Evolutionary conservation across 225 moss, liverwort and hornwort species (phyloP), one percentile per base, ranked within the genome.

Genomic region (Sphagnum contortum): DNA sequence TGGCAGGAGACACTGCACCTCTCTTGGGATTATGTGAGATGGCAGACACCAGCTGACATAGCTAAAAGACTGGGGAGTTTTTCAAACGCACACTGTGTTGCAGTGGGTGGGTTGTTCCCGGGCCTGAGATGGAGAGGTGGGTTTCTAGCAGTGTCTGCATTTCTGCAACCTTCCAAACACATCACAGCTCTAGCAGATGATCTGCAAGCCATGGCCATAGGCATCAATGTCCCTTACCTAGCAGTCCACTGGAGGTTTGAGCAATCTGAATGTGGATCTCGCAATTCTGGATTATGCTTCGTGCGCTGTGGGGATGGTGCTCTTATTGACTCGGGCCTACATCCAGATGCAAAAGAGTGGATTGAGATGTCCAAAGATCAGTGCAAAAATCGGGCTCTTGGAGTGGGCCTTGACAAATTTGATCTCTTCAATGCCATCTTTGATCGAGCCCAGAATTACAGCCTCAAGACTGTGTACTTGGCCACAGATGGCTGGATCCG

Each of bases 231-330:
- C 52, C 66, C 57, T 5, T 91, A 71, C 55, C 49, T 94, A 61
- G 76, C 70, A 94, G 94, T 94, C 0, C 94, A 94, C 59, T 94
- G 94, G 94, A 80, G 94, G 68, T 94, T 89, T 57, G 94, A 94
- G 73, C 91, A 94, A 68, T 82, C 91, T 0, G 80, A 79, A 53
- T 94, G 94, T 64, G 65, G 71, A 58, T 79, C 80, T 0, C 86
- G 68, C 4, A 70, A 70, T 2, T 59, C 86, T 3, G 94, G 94
- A 6, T 84, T 89, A 55, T 94, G 94, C 73, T 91, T 94, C 45
- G 80, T 82, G 3, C 87, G 94, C 55, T 94, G 94, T 49, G n/a
- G 67, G 50, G 87, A 94, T 45, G 94, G 94, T 12, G 76, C 83
- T 4, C 74, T 91, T 9, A 88, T 91, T 48, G 80, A 82, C 3